Percentiles rank a stretch among this genome's conserved stretches.
phyloP scores from a whole-genome alignment of 2,329 filamentous ascomycete species.

The Metarhizium robertsii region DNA sequence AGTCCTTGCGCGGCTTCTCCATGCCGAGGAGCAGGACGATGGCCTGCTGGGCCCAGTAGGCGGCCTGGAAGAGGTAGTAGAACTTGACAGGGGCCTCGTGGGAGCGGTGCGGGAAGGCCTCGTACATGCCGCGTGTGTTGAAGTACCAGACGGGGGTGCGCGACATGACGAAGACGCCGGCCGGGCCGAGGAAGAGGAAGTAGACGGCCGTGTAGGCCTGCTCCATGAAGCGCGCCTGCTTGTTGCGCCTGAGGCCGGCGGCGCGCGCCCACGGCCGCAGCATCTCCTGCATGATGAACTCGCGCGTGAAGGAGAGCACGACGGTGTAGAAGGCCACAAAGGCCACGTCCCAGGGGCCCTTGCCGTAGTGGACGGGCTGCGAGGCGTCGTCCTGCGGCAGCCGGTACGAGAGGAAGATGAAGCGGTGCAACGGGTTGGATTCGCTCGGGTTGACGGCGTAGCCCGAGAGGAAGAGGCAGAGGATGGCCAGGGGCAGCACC shows the following conservation, averaged over 20 bases:
- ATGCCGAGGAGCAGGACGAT: constrained; percentile 79
- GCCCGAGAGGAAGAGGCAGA: constrained; percentile 51
- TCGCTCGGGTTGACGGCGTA: constrained; percentile 70
- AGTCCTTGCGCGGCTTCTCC: constrained; percentile 92
- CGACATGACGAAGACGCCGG: constrained; percentile 84
- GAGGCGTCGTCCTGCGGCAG: constrained; percentile 40
- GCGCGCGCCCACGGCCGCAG: constrained; percentile 66
- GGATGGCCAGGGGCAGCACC: constrained; percentile 57
- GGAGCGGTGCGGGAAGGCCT: constrained; percentile 72
- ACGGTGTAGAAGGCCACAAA: constrained; percentile 86
- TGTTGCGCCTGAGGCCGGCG: constrained; percentile 63
- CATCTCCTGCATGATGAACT: constrained; percentile 90
- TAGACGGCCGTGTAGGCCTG: constrained; percentile 92
- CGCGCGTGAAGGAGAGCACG: constrained; percentile 84
- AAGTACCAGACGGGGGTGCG: constrained; percentile 93
- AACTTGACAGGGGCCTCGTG: constrained; percentile 82
- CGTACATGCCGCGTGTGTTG: constrained; percentile 85
- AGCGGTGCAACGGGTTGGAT: constrained; percentile 69
- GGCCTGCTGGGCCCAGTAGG: constrained; percentile 92
- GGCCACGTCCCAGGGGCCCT: constrained; percentile 76
- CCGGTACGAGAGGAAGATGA: constrained; percentile 85
- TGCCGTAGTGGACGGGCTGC: constrained; percentile 65
- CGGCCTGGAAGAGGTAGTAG: constrained; percentile 90
- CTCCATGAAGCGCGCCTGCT: constrained; percentile 91
- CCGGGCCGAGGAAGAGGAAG: constrained; percentile 73